Percentiles rank a stretch among this genome's conserved stretches.
These are phyloP conservation scores for Madurella fahalii DNA, from an alignment of 2,329 filamentous ascomycete species.

Conservation along the genomic window DNA sequence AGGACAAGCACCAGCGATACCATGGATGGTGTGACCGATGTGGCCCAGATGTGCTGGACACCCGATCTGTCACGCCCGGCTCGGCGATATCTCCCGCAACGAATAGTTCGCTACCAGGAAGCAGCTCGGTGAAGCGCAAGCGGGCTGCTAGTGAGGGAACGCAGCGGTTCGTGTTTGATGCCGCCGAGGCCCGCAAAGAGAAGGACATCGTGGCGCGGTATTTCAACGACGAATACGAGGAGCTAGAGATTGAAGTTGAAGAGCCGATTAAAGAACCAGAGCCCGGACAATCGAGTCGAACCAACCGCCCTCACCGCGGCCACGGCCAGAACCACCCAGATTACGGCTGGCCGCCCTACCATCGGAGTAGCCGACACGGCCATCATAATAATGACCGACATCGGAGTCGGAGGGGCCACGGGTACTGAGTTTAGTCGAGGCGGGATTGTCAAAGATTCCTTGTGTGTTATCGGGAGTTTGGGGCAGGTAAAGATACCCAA, in stretches of 20 bases:
- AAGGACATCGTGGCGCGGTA: conserved; percentile 62
- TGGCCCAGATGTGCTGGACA: conserved; percentile 30
- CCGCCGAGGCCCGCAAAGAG: conserved; percentile 69
- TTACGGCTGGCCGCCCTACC: conserved; percentile 25
- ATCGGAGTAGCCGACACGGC: conserved; percentile 18
- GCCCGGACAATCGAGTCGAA: conserved; percentile 16
- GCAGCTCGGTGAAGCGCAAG: conserved; percentile 39
- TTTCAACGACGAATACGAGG: conserved; percentile 70
- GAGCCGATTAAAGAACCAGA: conserved; percentile 46
- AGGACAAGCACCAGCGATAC: conserved; percentile 58
- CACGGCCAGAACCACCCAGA: conserved; percentile 19
- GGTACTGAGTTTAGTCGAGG: conserved; percentile 6
- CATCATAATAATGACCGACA: conserved; percentile 20
- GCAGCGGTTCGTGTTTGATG: conserved; percentile 84
- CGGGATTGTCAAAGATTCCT: neutral
- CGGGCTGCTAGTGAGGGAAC: conserved; percentile 61
- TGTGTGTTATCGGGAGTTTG: neutral
- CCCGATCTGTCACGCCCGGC: conserved; percentile 30
- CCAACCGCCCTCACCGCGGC: conserved; percentile 16
- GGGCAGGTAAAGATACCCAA: conserved; percentile 5
- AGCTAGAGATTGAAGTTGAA: conserved; percentile 74
- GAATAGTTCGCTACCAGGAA: conserved; percentile 36
- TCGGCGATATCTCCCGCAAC: conserved; percentile 40
- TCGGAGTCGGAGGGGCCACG: conserved; percentile 21
- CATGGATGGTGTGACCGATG: conserved; percentile 56